phyloP scores from a whole-genome alignment of 148 eudicot genomes.

The Rhododendron molle region DNA sequence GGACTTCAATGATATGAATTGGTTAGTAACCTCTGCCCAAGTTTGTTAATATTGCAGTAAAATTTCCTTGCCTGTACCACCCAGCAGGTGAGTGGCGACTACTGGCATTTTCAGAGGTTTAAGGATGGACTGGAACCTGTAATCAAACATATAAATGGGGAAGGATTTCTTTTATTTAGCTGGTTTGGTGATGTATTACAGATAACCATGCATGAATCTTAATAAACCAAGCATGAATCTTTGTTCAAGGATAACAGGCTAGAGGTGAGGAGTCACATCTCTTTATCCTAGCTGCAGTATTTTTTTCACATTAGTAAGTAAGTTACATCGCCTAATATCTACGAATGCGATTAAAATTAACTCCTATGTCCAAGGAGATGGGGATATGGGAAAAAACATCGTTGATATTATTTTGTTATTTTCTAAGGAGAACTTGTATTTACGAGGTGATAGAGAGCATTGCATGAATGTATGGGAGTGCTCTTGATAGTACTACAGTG shows the following conservation, averaged over 20 bases:
- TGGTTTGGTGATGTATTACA: conserved; percentile 13
- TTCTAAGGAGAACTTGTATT: not conserved
- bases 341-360: not conserved
- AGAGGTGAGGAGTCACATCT: not conserved
- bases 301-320: not conserved
- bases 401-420: not conserved
- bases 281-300: not conserved
- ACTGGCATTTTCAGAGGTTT: too few species aligned
- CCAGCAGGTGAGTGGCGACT: too few species aligned
- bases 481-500: not conserved
- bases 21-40: conserved; percentile 47
- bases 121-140: too few species aligned
- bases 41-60: not conserved
- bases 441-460: not conserved
- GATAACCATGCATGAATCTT: not conserved
- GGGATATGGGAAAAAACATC: not conserved
- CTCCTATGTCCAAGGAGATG: not conserved
- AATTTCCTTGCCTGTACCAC: not conserved
- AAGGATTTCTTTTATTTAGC: not conserved
- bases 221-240: not conserved
- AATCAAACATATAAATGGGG: too few species aligned
- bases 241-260: not conserved
- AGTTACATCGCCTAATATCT: not conserved
- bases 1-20: conserved; percentile 83
- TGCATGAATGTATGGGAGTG: not conserved